Conservation (phyloP, 208 protist genomes). For the Trypanosoma mega region DNA sequence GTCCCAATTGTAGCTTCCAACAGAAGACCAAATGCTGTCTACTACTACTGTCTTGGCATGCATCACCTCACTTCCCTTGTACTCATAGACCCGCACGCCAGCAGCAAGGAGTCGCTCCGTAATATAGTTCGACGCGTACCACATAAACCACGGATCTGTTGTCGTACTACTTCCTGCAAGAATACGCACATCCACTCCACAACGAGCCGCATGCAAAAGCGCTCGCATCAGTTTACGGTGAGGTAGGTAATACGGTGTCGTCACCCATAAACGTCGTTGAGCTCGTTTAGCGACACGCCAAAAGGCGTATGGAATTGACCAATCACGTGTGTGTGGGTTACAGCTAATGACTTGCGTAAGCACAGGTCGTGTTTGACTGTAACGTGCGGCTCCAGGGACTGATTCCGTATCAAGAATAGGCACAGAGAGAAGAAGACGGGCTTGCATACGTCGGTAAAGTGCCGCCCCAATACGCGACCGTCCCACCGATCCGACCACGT, state of each 20-base stretch:
- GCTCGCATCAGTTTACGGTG: slow-evolving; percentile 75
- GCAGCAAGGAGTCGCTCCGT: slow-evolving; percentile 69
- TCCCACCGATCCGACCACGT: slow-evolving; percentile 35
- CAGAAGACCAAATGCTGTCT: slow-evolving; percentile 89
- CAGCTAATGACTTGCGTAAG: slow-evolving; percentile 80
- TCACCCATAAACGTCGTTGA: slow-evolving; percentile 85
- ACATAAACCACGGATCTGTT: slow-evolving; percentile 93
- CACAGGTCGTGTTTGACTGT: slow-evolving; percentile 38
- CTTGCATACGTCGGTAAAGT: slow-evolving; percentile 2
- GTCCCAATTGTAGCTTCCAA: slow-evolving; percentile 94
- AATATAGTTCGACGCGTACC: slow-evolving; percentile 87
- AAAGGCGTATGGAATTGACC: slow-evolving; percentile 87
- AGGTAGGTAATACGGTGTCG: slow-evolving; percentile 92
- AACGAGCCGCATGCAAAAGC: slow-evolving; percentile 66
- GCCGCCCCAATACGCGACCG: slow-evolving; percentile 10
- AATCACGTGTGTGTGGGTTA: slow-evolving; percentile 85
- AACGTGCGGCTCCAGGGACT: slow-evolving; percentile 69
- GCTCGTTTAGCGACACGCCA: slow-evolving; percentile 83
- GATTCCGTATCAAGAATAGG: slow-evolving; percentile 62
- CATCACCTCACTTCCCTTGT: slow-evolving; percentile 83
- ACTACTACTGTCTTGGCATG: slow-evolving; percentile 92
- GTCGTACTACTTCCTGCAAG: slow-evolving; percentile 78
- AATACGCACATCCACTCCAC: slow-evolving; percentile 90
- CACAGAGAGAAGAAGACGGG: slow-evolving; percentile 26
- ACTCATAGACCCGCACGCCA: slow-evolving; percentile 91